Evolutionary conservation across 2,329 filamentous ascomycete genomes (phyloP).

Genomic region (Taxawa tesnikishii): DNA sequence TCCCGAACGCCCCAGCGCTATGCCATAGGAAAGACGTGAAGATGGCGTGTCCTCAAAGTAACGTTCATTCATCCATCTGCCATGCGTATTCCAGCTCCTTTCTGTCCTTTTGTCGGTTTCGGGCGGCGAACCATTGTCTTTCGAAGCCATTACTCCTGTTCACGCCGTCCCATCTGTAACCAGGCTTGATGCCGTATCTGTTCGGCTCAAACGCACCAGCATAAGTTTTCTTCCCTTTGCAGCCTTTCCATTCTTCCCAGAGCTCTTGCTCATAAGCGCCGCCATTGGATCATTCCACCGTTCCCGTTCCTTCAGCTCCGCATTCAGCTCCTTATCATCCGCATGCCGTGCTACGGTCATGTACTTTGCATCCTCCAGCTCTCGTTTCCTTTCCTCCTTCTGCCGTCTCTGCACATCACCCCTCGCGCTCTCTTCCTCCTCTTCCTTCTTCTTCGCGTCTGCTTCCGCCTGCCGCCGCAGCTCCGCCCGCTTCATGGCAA

Average conservation of each 20-base stretch:
- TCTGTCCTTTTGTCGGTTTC: conserved; percentile 65
- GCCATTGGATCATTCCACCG: conserved; percentile 94
- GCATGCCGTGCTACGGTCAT: conserved; percentile 67
- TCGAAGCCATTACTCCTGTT: conserved; percentile 92
- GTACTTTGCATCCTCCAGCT: conserved; percentile 67
- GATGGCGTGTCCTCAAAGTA: too few relatives aligned
- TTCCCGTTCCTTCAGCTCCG: conserved; percentile 60
- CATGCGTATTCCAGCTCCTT: conserved; percentile 80
- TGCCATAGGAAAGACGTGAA: too few relatives aligned
- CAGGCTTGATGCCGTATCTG: conserved; percentile 83
- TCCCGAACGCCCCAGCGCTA: too few relatives aligned
- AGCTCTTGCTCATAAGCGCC: conserved; percentile 51
- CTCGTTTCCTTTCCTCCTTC: conserved; percentile 50
- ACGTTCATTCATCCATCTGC: conserved; percentile 83
- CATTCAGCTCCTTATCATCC: conserved; percentile 82
- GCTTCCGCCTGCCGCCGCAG: conserved; percentile 68
- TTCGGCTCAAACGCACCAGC: conserved; percentile 74
- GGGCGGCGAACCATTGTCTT: conserved; percentile 77
- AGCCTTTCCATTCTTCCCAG: conserved; percentile 47
- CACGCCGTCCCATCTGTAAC: conserved; percentile 93
- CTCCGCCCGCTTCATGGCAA: conserved; percentile 81
- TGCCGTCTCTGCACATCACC: conserved; percentile 75
- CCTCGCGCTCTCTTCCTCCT: conserved; percentile 57
- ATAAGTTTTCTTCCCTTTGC: conserved; percentile 51
- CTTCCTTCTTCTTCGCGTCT: conserved; percentile 49